Conservation (phyloP, 306 rosid species). For the Castanea mollissima region DNA sequence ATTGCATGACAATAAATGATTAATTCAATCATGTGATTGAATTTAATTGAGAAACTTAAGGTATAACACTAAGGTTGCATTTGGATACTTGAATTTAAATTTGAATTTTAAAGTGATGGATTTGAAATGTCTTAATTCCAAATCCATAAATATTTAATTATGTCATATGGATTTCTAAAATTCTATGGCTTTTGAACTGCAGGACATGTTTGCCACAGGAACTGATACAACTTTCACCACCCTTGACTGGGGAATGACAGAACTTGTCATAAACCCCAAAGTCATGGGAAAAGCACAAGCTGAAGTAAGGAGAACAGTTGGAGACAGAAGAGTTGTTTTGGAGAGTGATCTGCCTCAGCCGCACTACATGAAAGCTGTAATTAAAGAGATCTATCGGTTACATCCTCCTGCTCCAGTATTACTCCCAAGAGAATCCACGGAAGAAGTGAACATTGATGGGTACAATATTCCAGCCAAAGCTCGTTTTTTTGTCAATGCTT, state of each 20-base stretch:
- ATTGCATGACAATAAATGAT: too few species aligned
- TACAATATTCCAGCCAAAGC: slow-evolving; percentile 60
- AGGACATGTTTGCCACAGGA: slow-evolving; percentile 83
- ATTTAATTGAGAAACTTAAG: too few species aligned
- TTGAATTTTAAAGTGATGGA: too few species aligned
- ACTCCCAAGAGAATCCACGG: slow-evolving; percentile 72
- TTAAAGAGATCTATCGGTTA: slow-evolving; percentile 55
- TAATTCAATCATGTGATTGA: too few species aligned
- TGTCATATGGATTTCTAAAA: neutral
- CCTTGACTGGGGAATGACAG: slow-evolving; percentile 80
- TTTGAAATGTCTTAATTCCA: too few species aligned
- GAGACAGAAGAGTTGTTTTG: slow-evolving; percentile 40
- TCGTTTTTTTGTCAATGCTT: slow-evolving; percentile 59
- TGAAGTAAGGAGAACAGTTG: slow-evolving; percentile 45
- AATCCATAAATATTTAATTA: too few species aligned
- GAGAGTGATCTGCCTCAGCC: slow-evolving; percentile 56
- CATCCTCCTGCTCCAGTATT: slow-evolving; percentile 67
- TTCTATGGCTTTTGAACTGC: neutral
- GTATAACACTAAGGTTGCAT: too few species aligned
- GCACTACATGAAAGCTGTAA: slow-evolving; percentile 48
- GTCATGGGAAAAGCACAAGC: slow-evolving; percentile 58
- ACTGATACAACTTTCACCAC: slow-evolving; percentile 63
- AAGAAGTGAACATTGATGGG: slow-evolving; percentile 55
- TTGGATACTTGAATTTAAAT: too few species aligned
- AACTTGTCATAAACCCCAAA: slow-evolving; percentile 51